Percentiles rank a stretch among this genome's conserved stretches.
Conservation (phyloP, 208 protist genomes). For the Phytomonas francai region DNA sequence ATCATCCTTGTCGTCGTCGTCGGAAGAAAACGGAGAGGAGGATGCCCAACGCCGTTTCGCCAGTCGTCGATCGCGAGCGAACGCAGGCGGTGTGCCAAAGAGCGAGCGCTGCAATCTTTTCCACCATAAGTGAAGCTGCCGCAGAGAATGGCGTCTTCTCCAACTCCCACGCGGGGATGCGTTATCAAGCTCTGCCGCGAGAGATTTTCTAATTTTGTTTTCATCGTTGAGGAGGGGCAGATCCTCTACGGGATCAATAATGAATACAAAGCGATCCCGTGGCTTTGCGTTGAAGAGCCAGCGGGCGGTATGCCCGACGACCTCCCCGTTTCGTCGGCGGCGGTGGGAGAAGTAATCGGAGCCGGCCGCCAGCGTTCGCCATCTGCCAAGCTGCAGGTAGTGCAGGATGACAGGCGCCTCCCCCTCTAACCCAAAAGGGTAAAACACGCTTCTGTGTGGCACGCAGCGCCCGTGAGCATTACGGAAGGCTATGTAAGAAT, state of each 20-base stretch:
- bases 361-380: slow-evolving; percentile 41
- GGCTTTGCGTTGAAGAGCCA: slow-evolving; percentile 58
- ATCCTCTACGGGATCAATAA: slow-evolving; percentile 46
- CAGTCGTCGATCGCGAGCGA: too few species aligned
- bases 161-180: neutral
- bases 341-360: slow-evolving; percentile 68
- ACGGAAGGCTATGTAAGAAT: neutral
- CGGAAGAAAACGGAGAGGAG: neutral
- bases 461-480: too few species aligned
- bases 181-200: neutral
- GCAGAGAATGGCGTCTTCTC: neutral
- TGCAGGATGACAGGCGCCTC: slow-evolving; percentile 56
- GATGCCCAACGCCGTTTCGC: too few species aligned
- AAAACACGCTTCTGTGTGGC: slow-evolving; percentile 55
- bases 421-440: slow-evolving; percentile 33
- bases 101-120: too few species aligned
- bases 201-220: neutral
- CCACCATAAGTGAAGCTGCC: neutral
- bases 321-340: slow-evolving; percentile 39
- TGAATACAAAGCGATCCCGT: slow-evolving; percentile 57
- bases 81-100: too few species aligned
- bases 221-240: too few species aligned
- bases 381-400: slow-evolving; percentile 51
- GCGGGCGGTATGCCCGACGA: slow-evolving; percentile 51
- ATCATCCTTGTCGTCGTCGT: too few species aligned